Percentiles rank a stretch among this genome's conserved stretches.
phyloP scores from a whole-genome alignment of 2,329 filamentous ascomycete genomes.

The Claviceps lovelessii region DNA sequence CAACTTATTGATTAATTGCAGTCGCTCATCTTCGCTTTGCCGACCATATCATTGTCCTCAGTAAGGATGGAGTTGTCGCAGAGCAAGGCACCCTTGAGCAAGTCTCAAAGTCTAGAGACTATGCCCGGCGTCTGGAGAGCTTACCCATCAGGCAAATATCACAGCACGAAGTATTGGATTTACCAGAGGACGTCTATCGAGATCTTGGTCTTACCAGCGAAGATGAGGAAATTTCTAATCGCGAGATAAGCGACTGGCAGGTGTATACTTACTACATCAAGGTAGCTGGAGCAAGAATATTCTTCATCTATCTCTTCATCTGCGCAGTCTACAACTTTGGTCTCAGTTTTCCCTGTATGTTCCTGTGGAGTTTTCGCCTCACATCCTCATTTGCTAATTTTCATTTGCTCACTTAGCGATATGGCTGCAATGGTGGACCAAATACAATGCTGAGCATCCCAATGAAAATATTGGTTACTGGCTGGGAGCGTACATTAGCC shows the following conservation, averaged over 20 bases:
- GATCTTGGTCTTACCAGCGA: conserved; percentile 9
- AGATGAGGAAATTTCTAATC: conserved; percentile 5
- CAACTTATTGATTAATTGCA: conserved; percentile 1
- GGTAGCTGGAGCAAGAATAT: conserved; percentile 7
- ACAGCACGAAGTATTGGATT: conserved; percentile 3
- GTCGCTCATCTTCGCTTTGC: conserved; percentile 12
- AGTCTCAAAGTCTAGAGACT: conserved; percentile 3
- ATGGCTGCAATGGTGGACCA: conserved; percentile 15
- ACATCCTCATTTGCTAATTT: background rate
- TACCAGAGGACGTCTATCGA: conserved; percentile 8
- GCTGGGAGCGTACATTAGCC: conserved; percentile 9
- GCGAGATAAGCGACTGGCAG: conserved; percentile 7
- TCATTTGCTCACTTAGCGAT: conserved; percentile 5
- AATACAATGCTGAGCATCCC: conserved; percentile 8
- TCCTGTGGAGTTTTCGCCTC: no score
- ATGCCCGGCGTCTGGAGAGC: conserved; percentile 2
- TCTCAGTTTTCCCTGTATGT: conserved; percentile 10
- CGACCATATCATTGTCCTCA: conserved; percentile 13
- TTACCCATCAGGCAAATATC: conserved; percentile 1
- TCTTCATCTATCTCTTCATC: conserved; percentile 8
- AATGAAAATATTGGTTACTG: conserved; percentile 10
- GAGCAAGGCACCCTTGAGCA: conserved; percentile 10
- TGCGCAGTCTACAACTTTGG: conserved; percentile 10
- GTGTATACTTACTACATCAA: conserved; percentile 11
- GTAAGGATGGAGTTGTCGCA: conserved; percentile 10